Evolutionary conservation across 768 basidiomycete genomes (phyloP), one percentile per base, ranked within the genome.

Genomic region (Bullera alba): DNA sequence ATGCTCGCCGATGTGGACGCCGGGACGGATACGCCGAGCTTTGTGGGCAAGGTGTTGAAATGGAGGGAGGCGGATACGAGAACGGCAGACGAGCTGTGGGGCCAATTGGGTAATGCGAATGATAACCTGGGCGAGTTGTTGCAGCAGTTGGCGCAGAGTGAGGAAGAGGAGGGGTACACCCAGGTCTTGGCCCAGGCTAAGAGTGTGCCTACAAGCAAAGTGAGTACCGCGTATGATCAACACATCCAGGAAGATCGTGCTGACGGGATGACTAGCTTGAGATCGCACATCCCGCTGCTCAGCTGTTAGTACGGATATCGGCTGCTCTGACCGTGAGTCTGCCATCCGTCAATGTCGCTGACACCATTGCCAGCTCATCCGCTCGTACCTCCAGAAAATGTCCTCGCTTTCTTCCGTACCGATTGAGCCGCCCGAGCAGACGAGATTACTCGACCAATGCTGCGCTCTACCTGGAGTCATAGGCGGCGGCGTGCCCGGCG

Each of bases 1-100:
- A 79, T 97, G 74, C 78, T 99, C 19, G 95, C 92, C 22, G 95
- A 99, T 67, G 90, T 97, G 15, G 87, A 95, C 62, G 89, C 87
- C 7, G 95, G 95, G 8, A 92, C 87, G 58, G 87, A 96, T 63
- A 96, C 95, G 1, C 95, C 95, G 1, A 87, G 87, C 35, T 81
- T 97, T 35, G 90, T 92, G 10, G 82, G 87, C 26, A 84, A 87
- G 71, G 95, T 99, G 3, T 74, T 95, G 56, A 83, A 82, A 61
- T 97, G 93, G 93, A 80, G 87, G 36, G 80, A 81, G 61, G 80
- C 82, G 36, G 77, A 84, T 38, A 71, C 75, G 14, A 75, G 73
- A 27, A 75, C 80, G 70, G 83, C 59, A 28, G 29, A 51, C 46
- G 34, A 55, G 35, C 21, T 64, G 1, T 66, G 61, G 64, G 39